Conservation (phyloP, 495 filamentous ascomycete genomes). For the Lepraria neglecta region DNA sequence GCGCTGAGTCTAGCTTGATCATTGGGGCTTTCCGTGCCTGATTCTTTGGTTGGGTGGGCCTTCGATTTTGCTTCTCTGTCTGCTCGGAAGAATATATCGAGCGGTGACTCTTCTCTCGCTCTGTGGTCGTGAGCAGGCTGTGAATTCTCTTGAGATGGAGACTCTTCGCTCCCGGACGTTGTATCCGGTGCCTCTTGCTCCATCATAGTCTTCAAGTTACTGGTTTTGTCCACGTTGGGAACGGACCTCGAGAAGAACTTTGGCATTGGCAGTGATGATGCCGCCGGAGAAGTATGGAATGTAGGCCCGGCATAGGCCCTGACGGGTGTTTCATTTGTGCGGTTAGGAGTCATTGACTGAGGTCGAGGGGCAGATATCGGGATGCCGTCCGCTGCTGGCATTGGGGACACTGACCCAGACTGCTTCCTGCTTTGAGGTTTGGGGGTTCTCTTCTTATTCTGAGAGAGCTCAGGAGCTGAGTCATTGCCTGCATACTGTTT, state of each 20-base stretch:
- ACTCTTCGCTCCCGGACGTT: slow-evolving; percentile 29
- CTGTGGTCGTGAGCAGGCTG: slow-evolving; percentile 24
- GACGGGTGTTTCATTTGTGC: slow-evolving; percentile 17
- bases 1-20: slow-evolving; percentile 41
- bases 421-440: slow-evolving; percentile 4
- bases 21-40: slow-evolving; percentile 33
- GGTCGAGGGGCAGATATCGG: background rate
- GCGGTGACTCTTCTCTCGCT: slow-evolving; percentile 60
- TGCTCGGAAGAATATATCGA: slow-evolving; percentile 84
- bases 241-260: slow-evolving; percentile 83
- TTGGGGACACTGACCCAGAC: background rate
- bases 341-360: slow-evolving; percentile 17
- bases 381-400: background rate
- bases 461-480: slow-evolving; percentile 5
- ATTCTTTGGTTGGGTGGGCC: slow-evolving; percentile 21
- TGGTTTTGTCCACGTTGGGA: slow-evolving; percentile 50
- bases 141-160: slow-evolving; percentile 30
- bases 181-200: slow-evolving; percentile 32
- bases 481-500: slow-evolving; percentile 7
- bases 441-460: slow-evolving; percentile 13
- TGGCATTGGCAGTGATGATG: slow-evolving; percentile 86
- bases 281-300: slow-evolving; percentile 91
- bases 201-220: slow-evolving; percentile 39
- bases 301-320: slow-evolving; percentile 82
- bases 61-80: slow-evolving; percentile 69